Evolutionary conservation across 805 yeast species (phyloP).

Genomic region (Myxozyma melibiosi): DNA sequence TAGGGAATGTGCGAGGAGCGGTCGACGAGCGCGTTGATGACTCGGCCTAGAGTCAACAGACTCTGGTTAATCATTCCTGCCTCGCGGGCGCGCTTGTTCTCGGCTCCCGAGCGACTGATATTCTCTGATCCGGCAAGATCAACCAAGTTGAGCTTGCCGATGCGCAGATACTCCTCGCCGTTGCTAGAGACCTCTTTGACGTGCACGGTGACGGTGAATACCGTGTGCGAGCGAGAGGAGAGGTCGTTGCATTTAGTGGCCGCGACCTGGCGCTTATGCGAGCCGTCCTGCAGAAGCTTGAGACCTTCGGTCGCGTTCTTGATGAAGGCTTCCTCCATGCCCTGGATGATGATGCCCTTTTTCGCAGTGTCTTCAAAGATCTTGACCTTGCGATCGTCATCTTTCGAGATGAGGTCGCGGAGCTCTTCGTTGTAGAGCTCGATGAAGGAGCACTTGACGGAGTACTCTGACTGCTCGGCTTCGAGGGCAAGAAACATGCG

Average conservation of each 20-base stretch:
- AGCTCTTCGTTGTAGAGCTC: constrained; percentile 89
- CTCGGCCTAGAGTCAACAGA: constrained; percentile 82
- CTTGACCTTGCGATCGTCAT: constrained; percentile 53
- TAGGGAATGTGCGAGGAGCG: constrained; percentile 76
- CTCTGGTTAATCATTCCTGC: constrained; percentile 93
- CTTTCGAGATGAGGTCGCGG: constrained; percentile 61
- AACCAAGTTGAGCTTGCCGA: constrained; percentile 77
- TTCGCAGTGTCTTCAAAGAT: constrained; percentile 55
- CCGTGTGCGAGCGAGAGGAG: constrained; percentile 79
- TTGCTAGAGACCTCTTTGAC: constrained; percentile 55
- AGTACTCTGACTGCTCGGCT: constrained; percentile 51
- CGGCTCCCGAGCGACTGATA: constrained; percentile 83
- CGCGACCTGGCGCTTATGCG: constrained; percentile 68
- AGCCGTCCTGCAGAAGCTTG: constrained; percentile 56
- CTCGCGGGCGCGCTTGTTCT: constrained; percentile 82
- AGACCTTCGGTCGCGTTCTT: constrained; percentile 56
- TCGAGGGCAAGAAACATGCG: constrained; percentile 56
- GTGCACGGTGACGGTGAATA: constrained; percentile 67
- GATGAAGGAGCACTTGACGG: constrained; percentile 76
- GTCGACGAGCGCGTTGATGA: constrained; percentile 73
- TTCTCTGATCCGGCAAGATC: constrained; percentile 97
- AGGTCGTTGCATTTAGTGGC: constrained; percentile 75
- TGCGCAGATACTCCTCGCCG: constrained; percentile 54
- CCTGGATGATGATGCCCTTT: constrained; percentile 55
- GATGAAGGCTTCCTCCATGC: constrained; percentile 58